These are phyloP conservation scores for Plasmodium falciparum DNA, from an alignment of 169 alveolate genomes.

Conservation along the genomic window DNA sequence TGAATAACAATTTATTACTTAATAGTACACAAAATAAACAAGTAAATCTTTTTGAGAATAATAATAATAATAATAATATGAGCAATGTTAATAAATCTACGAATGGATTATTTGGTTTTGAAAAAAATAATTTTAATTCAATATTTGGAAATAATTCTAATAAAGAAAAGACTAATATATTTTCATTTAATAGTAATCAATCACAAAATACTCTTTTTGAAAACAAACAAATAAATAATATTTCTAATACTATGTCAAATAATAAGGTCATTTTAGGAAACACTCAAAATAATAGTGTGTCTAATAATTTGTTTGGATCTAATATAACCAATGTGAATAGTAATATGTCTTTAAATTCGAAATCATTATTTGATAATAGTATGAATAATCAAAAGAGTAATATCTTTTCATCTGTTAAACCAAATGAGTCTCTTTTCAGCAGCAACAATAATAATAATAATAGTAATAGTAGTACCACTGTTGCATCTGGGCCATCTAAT, in stretches of 20 bases:
- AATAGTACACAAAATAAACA: constrained; percentile 12
- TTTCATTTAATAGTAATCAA: constrained; percentile 7
- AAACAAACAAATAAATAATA: constrained; percentile 8
- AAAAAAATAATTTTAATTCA: constrained; percentile 22
- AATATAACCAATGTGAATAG: neutral
- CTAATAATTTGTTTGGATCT: constrained; percentile 2
- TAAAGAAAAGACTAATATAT: constrained; percentile 6
- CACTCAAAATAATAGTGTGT: neutral
- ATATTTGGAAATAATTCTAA: constrained; percentile 10
- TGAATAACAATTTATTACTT: constrained; percentile 5
- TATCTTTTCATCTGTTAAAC: constrained; percentile 26
- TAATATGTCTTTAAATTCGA: constrained; percentile 16
- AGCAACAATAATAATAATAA: constrained; percentile 1
- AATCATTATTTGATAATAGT: constrained; percentile 18
- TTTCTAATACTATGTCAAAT: neutral
- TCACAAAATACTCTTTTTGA: constrained; percentile 24
- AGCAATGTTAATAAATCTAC: constrained; percentile 7
- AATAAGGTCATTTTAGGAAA: constrained; percentile 2
- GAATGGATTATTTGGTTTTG: constrained; percentile 3
- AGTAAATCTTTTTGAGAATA: constrained; percentile 1
- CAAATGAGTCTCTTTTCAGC: constrained; percentile 17
- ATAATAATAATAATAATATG: constrained; percentile 13
- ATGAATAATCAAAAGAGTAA: constrained; percentile 19
- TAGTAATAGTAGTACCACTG: neutral
- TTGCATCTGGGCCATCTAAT: neutral